These are phyloP conservation scores for Oropetium thomaeum DNA, from an alignment of 176 grass and related monocot genomes.

Conservation along the genomic window DNA sequence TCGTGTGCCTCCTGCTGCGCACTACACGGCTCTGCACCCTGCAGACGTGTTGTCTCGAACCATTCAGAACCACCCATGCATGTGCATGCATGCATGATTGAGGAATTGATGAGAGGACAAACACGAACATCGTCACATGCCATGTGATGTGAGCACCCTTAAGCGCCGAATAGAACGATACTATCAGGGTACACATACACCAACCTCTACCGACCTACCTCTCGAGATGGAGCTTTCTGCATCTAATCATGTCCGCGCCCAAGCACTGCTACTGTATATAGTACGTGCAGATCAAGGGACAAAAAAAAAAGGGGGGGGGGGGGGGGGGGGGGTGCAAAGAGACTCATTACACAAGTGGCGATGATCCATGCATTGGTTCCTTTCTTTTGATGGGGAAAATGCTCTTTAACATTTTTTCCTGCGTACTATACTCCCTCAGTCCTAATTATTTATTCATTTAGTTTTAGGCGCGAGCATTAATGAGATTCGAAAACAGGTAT, in stretches of 20 bases:
- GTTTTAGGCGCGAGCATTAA: too few species aligned
- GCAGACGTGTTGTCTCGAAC: neutral
- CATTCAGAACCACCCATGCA: neutral
- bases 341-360: neutral
- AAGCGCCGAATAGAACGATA: neutral
- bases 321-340: too few species aligned
- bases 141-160: slow-evolving; percentile 30
- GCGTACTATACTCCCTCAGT: too few species aligned
- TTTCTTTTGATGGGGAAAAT: too few species aligned
- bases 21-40: too few species aligned
- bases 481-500: too few species aligned
- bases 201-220: neutral
- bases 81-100: too few species aligned
- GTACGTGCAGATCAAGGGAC: neutral
- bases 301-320: too few species aligned
- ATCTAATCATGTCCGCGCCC: neutral
- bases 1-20: too few species aligned
- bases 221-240: neutral
- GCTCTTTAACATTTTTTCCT: too few species aligned
- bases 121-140: slow-evolving; percentile 12
- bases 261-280: neutral
- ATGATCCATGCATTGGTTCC: neutral
- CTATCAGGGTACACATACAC: neutral
- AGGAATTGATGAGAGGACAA: slow-evolving; percentile 2
- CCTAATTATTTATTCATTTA: too few species aligned